These are phyloP conservation scores for Wickerhamiella spandovensis DNA, from an alignment of 805 yeast species.

Conservation along the genomic window DNA sequence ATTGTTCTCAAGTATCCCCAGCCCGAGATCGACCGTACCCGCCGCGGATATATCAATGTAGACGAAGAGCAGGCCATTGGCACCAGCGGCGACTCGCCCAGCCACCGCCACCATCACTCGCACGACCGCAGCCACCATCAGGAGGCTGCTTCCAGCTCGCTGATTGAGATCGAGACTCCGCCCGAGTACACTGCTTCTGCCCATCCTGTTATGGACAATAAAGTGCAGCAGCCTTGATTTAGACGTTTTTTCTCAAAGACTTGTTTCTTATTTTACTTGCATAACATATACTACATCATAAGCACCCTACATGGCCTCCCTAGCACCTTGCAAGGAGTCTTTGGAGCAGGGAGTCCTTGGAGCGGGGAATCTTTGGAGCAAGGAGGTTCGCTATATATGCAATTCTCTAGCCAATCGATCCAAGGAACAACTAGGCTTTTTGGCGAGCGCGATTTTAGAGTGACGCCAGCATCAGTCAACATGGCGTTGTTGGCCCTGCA, in stretches of 20 bases:
- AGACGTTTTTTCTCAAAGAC: not conserved
- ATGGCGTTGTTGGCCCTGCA: not conserved
- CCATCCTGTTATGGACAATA: not conserved
- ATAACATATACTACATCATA: too few relatives aligned
- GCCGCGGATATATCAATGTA: not conserved
- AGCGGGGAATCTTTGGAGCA: too few relatives aligned
- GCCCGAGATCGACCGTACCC: not conserved
- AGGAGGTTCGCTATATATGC: too few relatives aligned
- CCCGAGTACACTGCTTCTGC: not conserved
- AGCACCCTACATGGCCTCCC: too few relatives aligned
- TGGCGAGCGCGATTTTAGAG: too few relatives aligned
- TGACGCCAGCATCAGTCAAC: not conserved
- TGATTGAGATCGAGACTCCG: not conserved
- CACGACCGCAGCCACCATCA: not conserved
- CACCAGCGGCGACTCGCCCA: not conserved
- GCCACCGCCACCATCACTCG: not conserved
- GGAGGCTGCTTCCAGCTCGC: not conserved
- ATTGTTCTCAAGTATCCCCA: conserved; percentile 4
- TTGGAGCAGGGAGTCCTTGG: too few relatives aligned
- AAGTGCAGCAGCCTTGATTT: not conserved
- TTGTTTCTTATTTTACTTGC: too few relatives aligned
- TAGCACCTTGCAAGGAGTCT: too few relatives aligned
- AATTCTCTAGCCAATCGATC: too few relatives aligned
- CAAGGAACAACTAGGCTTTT: too few relatives aligned
- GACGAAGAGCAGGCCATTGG: not conserved